Evolutionary conservation across 306 rosid genomes (phyloP).

Genomic region (Clitoria ternatea): DNA sequence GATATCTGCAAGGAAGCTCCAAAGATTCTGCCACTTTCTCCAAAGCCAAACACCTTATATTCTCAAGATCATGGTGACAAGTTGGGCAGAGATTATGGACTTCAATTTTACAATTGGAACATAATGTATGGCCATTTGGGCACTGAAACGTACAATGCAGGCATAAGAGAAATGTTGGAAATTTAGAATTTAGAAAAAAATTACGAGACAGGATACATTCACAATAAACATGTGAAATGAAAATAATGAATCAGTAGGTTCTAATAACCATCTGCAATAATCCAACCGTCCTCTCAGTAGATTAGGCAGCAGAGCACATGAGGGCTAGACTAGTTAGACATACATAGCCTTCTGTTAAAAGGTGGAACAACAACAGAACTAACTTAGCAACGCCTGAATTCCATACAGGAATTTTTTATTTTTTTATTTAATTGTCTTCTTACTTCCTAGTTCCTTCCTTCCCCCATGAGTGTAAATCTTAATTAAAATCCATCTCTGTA

Average conservation of each 20-base stretch:
- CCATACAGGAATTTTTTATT: neutral
- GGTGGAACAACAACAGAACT: neutral
- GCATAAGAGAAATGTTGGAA: constrained; percentile 26
- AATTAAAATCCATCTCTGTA: neutral
- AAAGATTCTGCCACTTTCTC: constrained; percentile 89
- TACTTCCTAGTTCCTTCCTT: constrained; percentile 14
- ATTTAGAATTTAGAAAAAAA: constrained; percentile 7
- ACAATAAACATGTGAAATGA: neutral
- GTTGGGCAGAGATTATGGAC: constrained; percentile 90
- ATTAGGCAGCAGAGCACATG: neutral
- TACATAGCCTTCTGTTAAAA: neutral
- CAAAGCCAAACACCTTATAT: constrained; percentile 91
- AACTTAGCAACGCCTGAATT: neutral
- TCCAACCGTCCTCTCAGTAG: neutral
- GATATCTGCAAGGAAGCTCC: constrained; percentile 88
- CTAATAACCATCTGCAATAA: neutral
- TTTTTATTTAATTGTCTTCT: neutral
- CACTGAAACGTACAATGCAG: constrained; percentile 52
- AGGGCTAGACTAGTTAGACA: neutral
- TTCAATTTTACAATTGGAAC: constrained; percentile 70
- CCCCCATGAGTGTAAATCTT: neutral
- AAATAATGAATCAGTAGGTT: constrained; percentile 9
- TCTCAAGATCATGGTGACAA: constrained; percentile 74
- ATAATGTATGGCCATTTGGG: constrained; percentile 96
- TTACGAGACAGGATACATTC: neutral